phyloP scores from a whole-genome alignment of 495 filamentous ascomycete genomes.

The Lophiotrema nucula region DNA sequence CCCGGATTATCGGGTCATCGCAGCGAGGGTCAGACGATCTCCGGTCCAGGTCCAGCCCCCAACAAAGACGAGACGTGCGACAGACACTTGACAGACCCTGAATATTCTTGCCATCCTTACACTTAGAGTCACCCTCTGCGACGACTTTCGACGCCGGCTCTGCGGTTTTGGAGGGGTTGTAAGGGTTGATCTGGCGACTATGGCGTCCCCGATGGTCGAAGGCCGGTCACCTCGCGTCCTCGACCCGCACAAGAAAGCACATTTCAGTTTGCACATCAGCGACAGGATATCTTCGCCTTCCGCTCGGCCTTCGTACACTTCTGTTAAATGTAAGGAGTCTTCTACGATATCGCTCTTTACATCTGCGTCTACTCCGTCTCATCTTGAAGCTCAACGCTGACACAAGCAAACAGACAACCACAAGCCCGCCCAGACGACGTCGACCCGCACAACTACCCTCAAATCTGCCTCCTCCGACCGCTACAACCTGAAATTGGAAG shows the following conservation, averaged over 20 bases:
- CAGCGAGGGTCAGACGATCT: not conserved
- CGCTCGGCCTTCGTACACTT: conserved; percentile 3
- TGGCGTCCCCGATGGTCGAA: conserved; percentile 33
- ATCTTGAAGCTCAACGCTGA: not conserved
- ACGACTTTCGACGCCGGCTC: not conserved
- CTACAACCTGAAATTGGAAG: conserved; percentile 52
- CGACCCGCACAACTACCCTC: conserved; percentile 23
- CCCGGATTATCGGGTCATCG: not conserved
- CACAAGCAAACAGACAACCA: conserved; percentile 44
- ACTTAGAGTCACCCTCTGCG: not conserved
- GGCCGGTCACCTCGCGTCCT: conserved; percentile 8
- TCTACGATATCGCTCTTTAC: not conserved
- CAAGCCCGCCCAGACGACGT: conserved; percentile 51
- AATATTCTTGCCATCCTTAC: not conserved
- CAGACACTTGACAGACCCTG: not conserved
- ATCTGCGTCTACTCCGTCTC: not conserved
- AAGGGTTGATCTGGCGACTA: conserved; percentile 3
- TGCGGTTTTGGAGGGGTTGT: too few species aligned
- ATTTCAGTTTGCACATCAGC: conserved; percentile 31
- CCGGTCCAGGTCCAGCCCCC: not conserved
- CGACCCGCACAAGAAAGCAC: conserved; percentile 32
- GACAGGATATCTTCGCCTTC: conserved; percentile 9
- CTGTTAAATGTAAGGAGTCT: conserved; percentile 24
- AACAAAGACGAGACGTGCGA: not conserved
- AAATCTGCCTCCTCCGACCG: conserved; percentile 43